Evolutionary conservation across 768 basidiomycete genomes (phyloP), one percentile per base, ranked within the genome.

Genomic region (Mycena latifolia): DNA sequence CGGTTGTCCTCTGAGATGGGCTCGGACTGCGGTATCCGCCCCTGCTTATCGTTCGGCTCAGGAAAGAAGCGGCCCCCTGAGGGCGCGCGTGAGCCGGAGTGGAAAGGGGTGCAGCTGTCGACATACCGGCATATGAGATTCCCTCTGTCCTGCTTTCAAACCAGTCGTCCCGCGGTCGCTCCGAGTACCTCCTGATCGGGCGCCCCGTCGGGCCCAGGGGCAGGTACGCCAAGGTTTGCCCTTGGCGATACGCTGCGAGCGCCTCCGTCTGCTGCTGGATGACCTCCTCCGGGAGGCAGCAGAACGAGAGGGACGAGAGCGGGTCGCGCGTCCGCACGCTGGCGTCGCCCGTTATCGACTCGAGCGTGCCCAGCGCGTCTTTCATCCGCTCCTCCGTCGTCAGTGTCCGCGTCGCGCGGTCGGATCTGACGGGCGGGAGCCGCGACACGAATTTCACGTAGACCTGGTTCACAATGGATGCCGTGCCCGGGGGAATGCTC

Each of bases 231-330:
- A 74, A 72, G 5, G 78, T 73, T 24, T 82, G 70, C 24, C 82
- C 85, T 55, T 81, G 83, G 15, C 76, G 74, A 62, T 88, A 90
- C 43, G 80, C 77, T 46, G 70, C 74, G 57, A 91, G 74, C 35
- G 79, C 74, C 27, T 88, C 85, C 0, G 77, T 76, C 72, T 93
- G 91, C 18, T 77, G 81, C 73, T 83, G 78, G 28, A 84, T 75
- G 10, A 85, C 77, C 6, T 89, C 87, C 11, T 79, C 78, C 0
- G 88, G 68, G 33, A 91, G 81, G 69, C 88, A 88, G 14, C 85
- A 90, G 71, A 93, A 93, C 9, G 91, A 92, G 54, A 93, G 78
- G 2, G 88, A 79, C 7, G 86, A 91, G n/a, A 72, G 62, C 14
- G 91, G 88, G 70, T 89, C 82, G 28, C 87, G 84, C 14, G 77